Evolutionary conservation across 306 rosid species (phyloP).

Genomic region (Vigna nakashimae): DNA sequence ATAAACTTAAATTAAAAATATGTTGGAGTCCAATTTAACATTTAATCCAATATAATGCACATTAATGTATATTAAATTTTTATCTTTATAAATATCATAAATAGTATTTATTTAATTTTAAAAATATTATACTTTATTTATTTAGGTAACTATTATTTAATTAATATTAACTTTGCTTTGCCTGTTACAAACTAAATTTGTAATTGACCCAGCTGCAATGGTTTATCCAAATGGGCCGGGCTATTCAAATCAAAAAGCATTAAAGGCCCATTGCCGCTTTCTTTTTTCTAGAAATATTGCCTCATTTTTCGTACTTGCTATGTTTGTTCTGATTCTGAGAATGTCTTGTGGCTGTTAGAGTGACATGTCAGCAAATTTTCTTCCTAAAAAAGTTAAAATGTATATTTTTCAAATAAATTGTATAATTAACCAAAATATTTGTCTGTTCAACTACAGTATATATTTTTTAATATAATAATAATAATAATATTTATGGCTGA

Average conservation of each 20-base stretch:
- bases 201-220: background rate
- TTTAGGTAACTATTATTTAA: background rate
- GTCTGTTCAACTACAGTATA: background rate
- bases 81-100: background rate
- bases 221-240: background rate
- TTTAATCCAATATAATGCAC: background rate
- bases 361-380: constrained; percentile 65
- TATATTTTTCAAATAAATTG: constrained; percentile 24
- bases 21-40: background rate
- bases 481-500: background rate
- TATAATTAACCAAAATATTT: background rate
- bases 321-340: constrained; percentile 40
- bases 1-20: background rate
- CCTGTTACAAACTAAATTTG: background rate
- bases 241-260: background rate
- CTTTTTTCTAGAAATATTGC: background rate
- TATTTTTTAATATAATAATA: background rate
- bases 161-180: background rate
- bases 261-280: background rate
- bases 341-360: constrained; percentile 51
- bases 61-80: background rate
- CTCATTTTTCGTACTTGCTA: background rate
- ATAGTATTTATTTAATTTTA: background rate
- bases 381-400: constrained; percentile 47
- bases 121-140: background rate